These are phyloP conservation scores for Ormosia semicastrata DNA, from an alignment of 306 rosid genomes.

Conservation along the genomic window DNA sequence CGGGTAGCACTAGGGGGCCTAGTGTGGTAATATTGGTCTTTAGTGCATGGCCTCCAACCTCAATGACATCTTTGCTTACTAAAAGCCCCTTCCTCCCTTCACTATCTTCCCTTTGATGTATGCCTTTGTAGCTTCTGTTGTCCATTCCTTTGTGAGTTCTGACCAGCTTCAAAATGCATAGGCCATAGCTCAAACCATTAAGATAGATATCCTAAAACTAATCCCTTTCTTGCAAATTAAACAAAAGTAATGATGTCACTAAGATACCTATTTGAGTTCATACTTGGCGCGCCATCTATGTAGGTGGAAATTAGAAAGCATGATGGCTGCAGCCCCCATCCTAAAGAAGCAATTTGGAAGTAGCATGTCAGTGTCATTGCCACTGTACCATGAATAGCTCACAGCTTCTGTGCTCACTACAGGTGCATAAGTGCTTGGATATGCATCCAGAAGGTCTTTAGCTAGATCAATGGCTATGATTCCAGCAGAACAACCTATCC, in stretches of 20 bases:
- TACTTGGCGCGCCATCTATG: conserved; percentile 71
- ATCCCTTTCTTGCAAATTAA: not conserved
- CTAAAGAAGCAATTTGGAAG: too few relatives aligned
- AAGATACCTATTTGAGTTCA: conserved; percentile 54
- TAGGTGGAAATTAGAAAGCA: conserved; percentile 49
- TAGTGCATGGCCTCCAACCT: too few relatives aligned
- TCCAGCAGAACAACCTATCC: conserved; percentile 76
- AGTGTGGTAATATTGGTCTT: too few relatives aligned
- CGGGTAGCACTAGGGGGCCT: too few relatives aligned
- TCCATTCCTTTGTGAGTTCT: conserved; percentile 64
- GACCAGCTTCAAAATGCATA: conserved; percentile 39
- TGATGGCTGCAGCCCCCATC: too few relatives aligned
- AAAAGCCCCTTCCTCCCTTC: conserved; percentile 46
- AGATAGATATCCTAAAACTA: not conserved
- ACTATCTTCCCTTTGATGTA: conserved; percentile 49
- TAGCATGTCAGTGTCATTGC: too few relatives aligned
- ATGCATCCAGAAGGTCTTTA: conserved; percentile 56
- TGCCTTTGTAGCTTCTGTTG: conserved; percentile 48
- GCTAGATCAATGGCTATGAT: conserved; percentile 65
- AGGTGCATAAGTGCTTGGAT: conserved; percentile 52
- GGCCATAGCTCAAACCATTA: too few relatives aligned
- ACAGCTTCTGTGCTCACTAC: conserved; percentile 71
- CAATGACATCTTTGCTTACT: conserved; percentile 46
- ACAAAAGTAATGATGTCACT: not conserved
- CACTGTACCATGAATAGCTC: too few relatives aligned